Base-by-base conservation (phyloP, 768 basidiomycete genomes). In the Sarcodon aspratus region DNA sequence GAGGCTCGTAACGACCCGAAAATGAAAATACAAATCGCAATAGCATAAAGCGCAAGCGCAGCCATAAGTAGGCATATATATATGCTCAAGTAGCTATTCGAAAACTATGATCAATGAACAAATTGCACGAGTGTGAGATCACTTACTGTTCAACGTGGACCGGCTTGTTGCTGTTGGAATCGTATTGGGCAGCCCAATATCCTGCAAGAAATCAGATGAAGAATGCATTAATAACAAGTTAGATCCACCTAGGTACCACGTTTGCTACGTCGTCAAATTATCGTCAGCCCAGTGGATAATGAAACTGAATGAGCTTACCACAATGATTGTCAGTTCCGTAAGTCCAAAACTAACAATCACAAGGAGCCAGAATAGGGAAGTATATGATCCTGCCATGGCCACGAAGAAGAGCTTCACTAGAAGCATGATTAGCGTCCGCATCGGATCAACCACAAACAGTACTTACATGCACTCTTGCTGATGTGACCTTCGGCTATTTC, bases 401-500 rank as follows among this genome's bases (percentile, higher is more conserved):
- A 35, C 45, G 36, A 67, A 45, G 53, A 59, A 65, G 42, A 70
- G 47, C 40, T 55, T 63, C 33, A 65, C 65, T 65, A 48, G 3
- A 36, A 40, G 27, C 32, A 3, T 36, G 3, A 34, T 46, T 13
- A 49, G 40, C 9, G 27, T 15, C 13, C 32, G 5, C 13, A 47
- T 10, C 38, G 10, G 7, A n/a, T 12, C 15, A 37, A 17, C 15
- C 12, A 32, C 35, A 7, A 11, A 35, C 34, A 12, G 36, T 1
- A 56, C 67, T 35, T 44, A 67, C 67, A 33, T 4, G 69, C 63
- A 12, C 55, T 33, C 66, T 62, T 66, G 49, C 66, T 57, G 34
- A 70, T 57, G 46, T 65, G 65, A 3, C 69, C 69, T 35, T 61
- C 55, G 3, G 61, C 57, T 11, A 67, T 58, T 52, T 70, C 69